Evolutionary conservation across 257 asterid genomes (phyloP).

Genomic region (Solanum neorickii): DNA sequence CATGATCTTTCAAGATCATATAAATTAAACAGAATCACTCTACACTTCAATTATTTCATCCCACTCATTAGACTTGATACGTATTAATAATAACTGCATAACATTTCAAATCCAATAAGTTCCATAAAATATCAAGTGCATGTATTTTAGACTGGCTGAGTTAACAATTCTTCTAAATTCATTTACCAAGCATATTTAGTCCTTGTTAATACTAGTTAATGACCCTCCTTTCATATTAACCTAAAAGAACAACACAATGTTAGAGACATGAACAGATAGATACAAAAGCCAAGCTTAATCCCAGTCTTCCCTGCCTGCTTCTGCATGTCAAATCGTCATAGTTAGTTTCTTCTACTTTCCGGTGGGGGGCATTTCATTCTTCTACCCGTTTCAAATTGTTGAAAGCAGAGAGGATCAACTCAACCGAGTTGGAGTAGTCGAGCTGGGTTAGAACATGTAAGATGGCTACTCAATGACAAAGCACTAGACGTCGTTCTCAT

Average conservation of each 20-base stretch:
- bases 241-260: neutral
- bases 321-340: neutral
- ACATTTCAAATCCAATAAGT: no score
- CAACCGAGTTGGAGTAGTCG: neutral
- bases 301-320: neutral
- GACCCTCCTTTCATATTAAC: neutral
- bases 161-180: no score
- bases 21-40: no score
- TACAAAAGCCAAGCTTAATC: neutral
- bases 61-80: neutral
- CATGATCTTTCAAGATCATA: no score
- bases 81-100: no score
- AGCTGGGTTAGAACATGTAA: neutral
- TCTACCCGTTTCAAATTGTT: no score
- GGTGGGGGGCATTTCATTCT: neutral
- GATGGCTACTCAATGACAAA: neutral
- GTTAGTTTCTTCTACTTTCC: neutral
- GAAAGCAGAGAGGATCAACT: neutral
- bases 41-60: neutral
- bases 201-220: neutral
- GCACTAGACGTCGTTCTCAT: neutral
- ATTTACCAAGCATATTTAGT: no score
- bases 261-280: neutral
- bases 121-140: neutral
- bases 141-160: no score